A percentile compares a stretch with the other conserved stretches of the same genome.
These are phyloP conservation scores for Metschnikowia matae DNA, from an alignment of 805 yeast genomes.

Conservation along the genomic window DNA sequence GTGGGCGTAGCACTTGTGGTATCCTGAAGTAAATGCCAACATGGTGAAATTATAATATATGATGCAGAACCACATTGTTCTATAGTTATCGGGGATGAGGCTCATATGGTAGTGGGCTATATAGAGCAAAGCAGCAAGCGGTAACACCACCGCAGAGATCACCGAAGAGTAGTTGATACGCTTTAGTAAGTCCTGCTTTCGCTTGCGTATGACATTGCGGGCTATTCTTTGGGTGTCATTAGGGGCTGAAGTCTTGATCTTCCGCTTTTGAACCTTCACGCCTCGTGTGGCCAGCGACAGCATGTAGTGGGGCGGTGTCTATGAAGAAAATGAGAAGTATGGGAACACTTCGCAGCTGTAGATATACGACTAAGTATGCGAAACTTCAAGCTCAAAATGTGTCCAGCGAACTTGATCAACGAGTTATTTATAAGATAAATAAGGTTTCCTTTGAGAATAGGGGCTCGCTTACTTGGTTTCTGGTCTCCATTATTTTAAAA, in stretches of 20 bases:
- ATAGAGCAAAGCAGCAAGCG: constrained; percentile 27
- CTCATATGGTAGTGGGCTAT: constrained; percentile 18
- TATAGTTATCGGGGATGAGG: constrained; percentile 25
- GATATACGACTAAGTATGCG: not conserved
- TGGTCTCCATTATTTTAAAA: too few species aligned
- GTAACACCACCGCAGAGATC: constrained; percentile 32
- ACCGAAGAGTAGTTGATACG: constrained; percentile 36
- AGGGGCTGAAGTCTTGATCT: constrained; percentile 14
- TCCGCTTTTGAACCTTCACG: constrained; percentile 24
- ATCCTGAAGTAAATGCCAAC: constrained; percentile 40
- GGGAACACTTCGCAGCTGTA: not conserved
- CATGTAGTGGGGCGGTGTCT: constrained; percentile 1
- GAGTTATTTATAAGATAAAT: not conserved
- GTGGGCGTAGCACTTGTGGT: constrained; percentile 42
- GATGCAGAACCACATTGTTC: constrained; percentile 28
- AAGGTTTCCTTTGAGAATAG: too few species aligned
- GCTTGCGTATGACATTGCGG: constrained; percentile 31
- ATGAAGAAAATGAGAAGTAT: not conserved
- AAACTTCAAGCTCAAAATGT: not conserved
- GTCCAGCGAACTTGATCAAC: not conserved
- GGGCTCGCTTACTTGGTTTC: too few species aligned
- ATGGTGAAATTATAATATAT: constrained; percentile 34
- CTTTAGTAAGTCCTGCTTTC: constrained; percentile 32
- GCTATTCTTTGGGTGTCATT: constrained; percentile 19
- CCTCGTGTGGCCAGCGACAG: constrained; percentile 9